Evolutionary conservation across 2,329 filamentous ascomycete genomes (phyloP).

Genomic region (Claviceps capensis): DNA sequence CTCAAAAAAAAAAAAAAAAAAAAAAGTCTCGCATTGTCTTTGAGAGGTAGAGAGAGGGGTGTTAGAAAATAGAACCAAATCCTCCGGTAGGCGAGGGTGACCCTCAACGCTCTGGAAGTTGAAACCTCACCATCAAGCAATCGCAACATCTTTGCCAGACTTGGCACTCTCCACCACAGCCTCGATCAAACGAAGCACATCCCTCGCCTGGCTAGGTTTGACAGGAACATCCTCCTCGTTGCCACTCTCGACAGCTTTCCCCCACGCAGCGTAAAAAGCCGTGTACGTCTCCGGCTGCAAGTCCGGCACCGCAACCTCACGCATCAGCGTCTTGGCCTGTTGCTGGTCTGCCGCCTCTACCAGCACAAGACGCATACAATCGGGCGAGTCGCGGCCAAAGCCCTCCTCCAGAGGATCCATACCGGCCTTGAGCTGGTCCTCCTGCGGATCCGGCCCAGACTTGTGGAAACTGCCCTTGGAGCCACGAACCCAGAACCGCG

Average conservation of each 20-base stretch:
- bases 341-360: constrained; percentile 32
- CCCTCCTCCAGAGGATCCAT: constrained; percentile 43
- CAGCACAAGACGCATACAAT: constrained; percentile 45
- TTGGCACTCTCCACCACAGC: constrained; percentile 35
- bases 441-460: constrained; percentile 56
- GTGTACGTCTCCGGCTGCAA: constrained; percentile 53
- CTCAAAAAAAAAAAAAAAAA: no score
- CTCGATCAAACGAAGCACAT: constrained; percentile 41
- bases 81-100: no score
- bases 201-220: constrained; percentile 35
- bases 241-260: constrained; percentile 31
- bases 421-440: constrained; percentile 57
- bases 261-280: constrained; percentile 48
- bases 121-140: constrained; percentile 10
- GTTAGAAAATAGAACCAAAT: no score
- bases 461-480: constrained; percentile 65
- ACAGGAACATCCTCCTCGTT: constrained; percentile 38
- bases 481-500: constrained; percentile 66
- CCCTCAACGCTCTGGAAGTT: no score
- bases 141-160: constrained; percentile 29
- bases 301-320: constrained; percentile 38
- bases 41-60: no score
- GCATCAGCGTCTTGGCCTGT: constrained; percentile 29
- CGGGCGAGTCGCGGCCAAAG: constrained; percentile 52
- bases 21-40: no score